phyloP scores from a whole-genome alignment of 2,329 filamentous ascomycete genomes.

The Aspergillus melleus region DNA sequence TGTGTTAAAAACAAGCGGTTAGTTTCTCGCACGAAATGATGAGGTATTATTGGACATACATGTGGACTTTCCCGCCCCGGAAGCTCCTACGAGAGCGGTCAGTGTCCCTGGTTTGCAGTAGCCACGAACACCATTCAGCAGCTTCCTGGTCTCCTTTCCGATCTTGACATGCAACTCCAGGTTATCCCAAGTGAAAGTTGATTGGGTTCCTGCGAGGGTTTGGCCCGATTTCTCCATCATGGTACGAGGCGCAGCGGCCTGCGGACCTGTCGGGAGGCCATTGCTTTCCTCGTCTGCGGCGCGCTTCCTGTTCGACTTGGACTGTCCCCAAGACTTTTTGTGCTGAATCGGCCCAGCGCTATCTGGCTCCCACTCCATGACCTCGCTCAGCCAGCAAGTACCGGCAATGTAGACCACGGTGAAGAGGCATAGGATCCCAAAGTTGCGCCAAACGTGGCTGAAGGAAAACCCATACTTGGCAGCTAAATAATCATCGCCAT shows the following conservation, averaged over 20 bases:
- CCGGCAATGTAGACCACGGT: slow-evolving; percentile 67
- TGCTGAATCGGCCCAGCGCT: slow-evolving; percentile 66
- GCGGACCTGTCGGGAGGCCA: slow-evolving; percentile 26
- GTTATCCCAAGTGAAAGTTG: slow-evolving; percentile 66
- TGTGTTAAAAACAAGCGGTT: slow-evolving; percentile 38
- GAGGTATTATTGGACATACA: slow-evolving; percentile 21
- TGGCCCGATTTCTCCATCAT: slow-evolving; percentile 24
- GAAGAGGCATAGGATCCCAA: slow-evolving; percentile 72
- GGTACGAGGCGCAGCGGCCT: slow-evolving; percentile 18
- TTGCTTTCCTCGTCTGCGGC: slow-evolving; percentile 24
- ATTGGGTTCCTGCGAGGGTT: slow-evolving; percentile 53
- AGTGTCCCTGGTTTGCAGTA: slow-evolving; percentile 74
- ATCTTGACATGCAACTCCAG: slow-evolving; percentile 68
- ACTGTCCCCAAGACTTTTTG: slow-evolving; percentile 55
- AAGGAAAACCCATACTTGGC: slow-evolving; percentile 52
- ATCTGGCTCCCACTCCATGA: slow-evolving; percentile 58
- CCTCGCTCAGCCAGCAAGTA: slow-evolving; percentile 67
- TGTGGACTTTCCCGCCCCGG: slow-evolving; percentile 67
- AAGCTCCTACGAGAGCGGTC: slow-evolving; percentile 75
- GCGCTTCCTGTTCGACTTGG: slow-evolving; percentile 9
- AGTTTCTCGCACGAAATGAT: neutral
- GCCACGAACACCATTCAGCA: slow-evolving; percentile 67
- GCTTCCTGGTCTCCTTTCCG: slow-evolving; percentile 54
- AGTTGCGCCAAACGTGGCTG: slow-evolving; percentile 67
- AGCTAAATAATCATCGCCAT: slow-evolving; percentile 55